These are phyloP conservation scores for Botryobasidium botryosum DNA, from an alignment of 768 basidiomycete species.

Conservation along the genomic window DNA sequence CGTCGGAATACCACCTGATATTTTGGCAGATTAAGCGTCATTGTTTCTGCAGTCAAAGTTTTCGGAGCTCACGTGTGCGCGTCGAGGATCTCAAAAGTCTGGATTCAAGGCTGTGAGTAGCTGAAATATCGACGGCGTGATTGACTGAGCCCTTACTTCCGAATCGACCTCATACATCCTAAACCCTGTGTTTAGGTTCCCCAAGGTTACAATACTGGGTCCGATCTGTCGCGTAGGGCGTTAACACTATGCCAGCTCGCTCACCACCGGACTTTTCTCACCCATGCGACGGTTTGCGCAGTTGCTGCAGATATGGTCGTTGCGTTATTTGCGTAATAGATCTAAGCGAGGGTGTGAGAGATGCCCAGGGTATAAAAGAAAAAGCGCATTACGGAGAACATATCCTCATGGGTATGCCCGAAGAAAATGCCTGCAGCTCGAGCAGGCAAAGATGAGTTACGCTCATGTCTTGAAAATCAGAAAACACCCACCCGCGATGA, in stretches of 20 bases:
- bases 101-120: constrained; percentile 2
- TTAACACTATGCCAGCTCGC: too few species aligned
- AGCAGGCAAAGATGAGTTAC: not conserved
- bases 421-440: constrained; percentile 48
- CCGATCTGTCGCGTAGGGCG: too few species aligned
- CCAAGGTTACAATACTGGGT: constrained; percentile 52
- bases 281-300: constrained; percentile 40
- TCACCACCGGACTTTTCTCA: too few species aligned
- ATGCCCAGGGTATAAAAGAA: not conserved
- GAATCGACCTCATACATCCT: constrained; percentile 56
- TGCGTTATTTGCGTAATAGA: constrained; percentile 57
- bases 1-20: constrained; percentile 46
- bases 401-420: constrained; percentile 63
- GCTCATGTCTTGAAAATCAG: not conserved
- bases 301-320: constrained; percentile 39
- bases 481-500: constrained; percentile 43
- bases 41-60: not conserved
- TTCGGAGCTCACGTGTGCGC: constrained; percentile 52
- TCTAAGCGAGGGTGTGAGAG: constrained; percentile 22
- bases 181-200: constrained; percentile 61
- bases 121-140: not conserved
- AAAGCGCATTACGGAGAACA: constrained; percentile 33
- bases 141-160: constrained; percentile 28
- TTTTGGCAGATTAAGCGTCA: not conserved
- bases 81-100: constrained; percentile 67